Conservation (phyloP, 257 asterid species). For the Scutellaria galericulata region DNA sequence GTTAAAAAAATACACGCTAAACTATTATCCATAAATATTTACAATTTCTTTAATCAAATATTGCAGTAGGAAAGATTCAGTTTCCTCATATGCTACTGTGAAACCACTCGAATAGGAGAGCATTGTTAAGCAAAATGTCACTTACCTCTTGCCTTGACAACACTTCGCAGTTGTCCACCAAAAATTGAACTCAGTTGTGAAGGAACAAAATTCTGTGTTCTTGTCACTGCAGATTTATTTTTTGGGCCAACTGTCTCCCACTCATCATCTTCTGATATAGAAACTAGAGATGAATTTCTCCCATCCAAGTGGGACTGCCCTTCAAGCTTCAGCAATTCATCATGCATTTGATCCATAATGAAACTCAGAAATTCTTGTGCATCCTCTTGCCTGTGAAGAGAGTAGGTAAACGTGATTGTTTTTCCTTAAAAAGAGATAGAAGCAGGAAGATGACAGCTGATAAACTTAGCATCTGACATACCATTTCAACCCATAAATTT, state of each 20-base stretch:
- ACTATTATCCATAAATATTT: not conserved
- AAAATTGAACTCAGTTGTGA: constrained; percentile 81
- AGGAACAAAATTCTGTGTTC: constrained; percentile 77
- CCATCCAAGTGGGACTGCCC: constrained; percentile 66
- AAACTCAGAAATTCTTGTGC: constrained; percentile 92
- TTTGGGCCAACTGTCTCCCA: constrained; percentile 99
- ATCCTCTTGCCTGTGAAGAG: constrained; percentile 83
- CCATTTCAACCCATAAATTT: constrained; percentile 6
- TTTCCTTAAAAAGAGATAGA: constrained; percentile 19
- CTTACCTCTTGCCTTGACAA: constrained; percentile 80
- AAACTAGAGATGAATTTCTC: constrained; percentile 60
- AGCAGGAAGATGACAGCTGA: not conserved
- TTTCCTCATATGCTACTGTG: not conserved
- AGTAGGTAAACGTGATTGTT: constrained; percentile 5
- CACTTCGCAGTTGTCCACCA: constrained; percentile 84
- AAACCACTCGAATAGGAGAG: constrained; percentile 21
- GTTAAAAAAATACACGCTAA: not conserved
- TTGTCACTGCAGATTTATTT: constrained; percentile 94
- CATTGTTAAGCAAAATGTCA: constrained; percentile 17
- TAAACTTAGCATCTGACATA: not conserved
- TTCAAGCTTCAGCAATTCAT: constrained; percentile 80
- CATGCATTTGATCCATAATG: constrained; percentile 91
- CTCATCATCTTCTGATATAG: constrained; percentile 83
- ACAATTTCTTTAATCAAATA: constrained; percentile 7
- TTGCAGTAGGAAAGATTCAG: constrained; percentile 22